Conservation (phyloP, 2,329 filamentous ascomycete genomes). For the Diatrype stigma region DNA sequence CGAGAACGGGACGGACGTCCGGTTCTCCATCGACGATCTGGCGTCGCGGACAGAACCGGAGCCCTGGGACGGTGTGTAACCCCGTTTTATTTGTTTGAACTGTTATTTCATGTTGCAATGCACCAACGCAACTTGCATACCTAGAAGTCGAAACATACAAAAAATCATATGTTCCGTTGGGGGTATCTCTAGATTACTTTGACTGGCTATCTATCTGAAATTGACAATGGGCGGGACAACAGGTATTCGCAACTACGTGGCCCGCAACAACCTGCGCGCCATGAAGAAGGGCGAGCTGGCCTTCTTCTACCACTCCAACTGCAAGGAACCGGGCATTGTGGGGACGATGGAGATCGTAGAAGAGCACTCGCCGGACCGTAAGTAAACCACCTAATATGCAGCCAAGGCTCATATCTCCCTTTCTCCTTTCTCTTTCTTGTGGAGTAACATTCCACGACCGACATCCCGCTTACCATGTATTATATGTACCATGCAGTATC, state of each 20-base stretch:
- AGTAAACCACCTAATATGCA: conserved; percentile 28
- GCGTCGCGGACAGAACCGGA: conserved; percentile 69
- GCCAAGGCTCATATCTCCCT: background rate
- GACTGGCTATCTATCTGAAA: conserved; percentile 3
- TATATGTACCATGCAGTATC: conserved; percentile 46
- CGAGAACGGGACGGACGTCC: conserved; percentile 83
- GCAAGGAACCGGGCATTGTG: conserved; percentile 81
- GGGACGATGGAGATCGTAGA: conserved; percentile 85
- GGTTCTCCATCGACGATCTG: conserved; percentile 92
- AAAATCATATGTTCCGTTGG: background rate
- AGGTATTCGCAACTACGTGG: conserved; percentile 40
- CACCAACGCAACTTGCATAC: background rate
- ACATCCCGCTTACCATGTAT: background rate
- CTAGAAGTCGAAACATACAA: background rate
- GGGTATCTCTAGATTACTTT: background rate
- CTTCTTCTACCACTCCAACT: conserved; percentile 97
- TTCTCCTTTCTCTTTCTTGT: background rate
- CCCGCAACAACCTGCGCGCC: conserved; percentile 81
- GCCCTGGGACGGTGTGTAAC: conserved; percentile 77
- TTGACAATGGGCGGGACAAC: conserved; percentile 10
- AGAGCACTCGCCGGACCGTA: conserved; percentile 77
- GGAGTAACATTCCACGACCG: background rate
- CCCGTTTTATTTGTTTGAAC: conserved; percentile 3
- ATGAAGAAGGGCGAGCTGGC: conserved; percentile 92
- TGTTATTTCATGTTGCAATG: too few species aligned